Conservation (phyloP, 805 yeast genomes). For the Yarrowia divulgata region DNA sequence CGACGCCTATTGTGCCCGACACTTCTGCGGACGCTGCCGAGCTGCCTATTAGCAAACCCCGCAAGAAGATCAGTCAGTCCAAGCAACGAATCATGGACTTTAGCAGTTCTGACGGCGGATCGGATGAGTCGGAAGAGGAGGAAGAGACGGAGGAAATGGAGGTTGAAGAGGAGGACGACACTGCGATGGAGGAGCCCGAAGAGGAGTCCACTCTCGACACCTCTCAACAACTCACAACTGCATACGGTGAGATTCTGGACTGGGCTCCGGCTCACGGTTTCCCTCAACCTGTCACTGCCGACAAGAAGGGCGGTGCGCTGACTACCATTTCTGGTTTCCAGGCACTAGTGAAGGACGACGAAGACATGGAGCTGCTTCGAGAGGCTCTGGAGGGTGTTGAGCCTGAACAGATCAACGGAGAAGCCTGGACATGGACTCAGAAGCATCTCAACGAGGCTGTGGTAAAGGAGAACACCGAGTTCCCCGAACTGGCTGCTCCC, state of each 20-base stretch:
- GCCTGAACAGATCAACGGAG: slow-evolving; percentile 52
- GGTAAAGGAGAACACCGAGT: slow-evolving; percentile 41
- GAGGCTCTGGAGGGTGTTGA: slow-evolving; percentile 52
- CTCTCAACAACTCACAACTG: slow-evolving; percentile 43
- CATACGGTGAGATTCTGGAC: slow-evolving; percentile 45
- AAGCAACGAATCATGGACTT: slow-evolving; percentile 33
- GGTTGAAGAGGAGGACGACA: slow-evolving; percentile 46
- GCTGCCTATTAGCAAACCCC: slow-evolving; percentile 10
- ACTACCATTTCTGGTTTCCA: slow-evolving; percentile 61
- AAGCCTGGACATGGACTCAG: slow-evolving; percentile 74
- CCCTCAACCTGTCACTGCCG: slow-evolving; percentile 66
- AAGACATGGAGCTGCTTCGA: slow-evolving; percentile 67
- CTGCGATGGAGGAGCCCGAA: slow-evolving; percentile 27
- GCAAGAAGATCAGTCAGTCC: slow-evolving; percentile 17
- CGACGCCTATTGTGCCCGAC: slow-evolving; percentile 37
- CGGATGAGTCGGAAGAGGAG: slow-evolving; percentile 10
- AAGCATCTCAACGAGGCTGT: slow-evolving; percentile 47
- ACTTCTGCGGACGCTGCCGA: slow-evolving; percentile 36
- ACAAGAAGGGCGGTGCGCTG: slow-evolving; percentile 46
- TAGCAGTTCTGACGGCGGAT: slow-evolving; percentile 24
- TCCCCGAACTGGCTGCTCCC: slow-evolving; percentile 52
- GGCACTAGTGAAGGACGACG: slow-evolving; percentile 69
- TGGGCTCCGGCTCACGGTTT: slow-evolving; percentile 56
- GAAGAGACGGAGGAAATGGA: slow-evolving; percentile 44
- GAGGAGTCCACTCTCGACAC: slow-evolving; percentile 44